Evolutionary conservation across 2,329 filamentous ascomycete genomes (phyloP).

Genomic region (Alternaria alternata): DNA sequence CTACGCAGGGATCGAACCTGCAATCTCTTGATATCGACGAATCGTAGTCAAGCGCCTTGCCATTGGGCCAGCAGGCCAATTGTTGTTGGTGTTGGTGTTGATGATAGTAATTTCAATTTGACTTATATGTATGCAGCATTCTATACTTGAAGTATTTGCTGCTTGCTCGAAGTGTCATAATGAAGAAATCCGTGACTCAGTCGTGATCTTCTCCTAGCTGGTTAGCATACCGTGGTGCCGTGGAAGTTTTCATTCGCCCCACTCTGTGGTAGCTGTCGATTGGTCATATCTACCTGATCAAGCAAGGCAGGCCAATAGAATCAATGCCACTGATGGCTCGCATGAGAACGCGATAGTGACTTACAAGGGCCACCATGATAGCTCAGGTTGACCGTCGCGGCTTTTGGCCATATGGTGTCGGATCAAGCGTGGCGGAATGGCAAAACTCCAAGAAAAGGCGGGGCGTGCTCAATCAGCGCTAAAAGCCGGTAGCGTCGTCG

Average conservation of each 20-base stretch:
- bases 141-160: background rate
- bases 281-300: background rate
- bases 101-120: background rate
- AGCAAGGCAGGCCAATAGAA: background rate
- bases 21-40: constrained; percentile 2
- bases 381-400: background rate
- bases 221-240: background rate
- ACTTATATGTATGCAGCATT: rapidly evolving
- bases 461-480: background rate
- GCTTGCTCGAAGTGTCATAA: background rate
- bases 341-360: background rate
- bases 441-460: background rate
- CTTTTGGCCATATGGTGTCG: background rate
- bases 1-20: background rate
- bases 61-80: constrained; percentile 59
- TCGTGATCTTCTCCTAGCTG: background rate
- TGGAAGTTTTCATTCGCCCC: background rate
- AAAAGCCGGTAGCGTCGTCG: background rate
- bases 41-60: constrained; percentile 66
- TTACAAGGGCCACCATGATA: background rate
- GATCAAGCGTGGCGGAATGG: background rate
- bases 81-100: background rate
- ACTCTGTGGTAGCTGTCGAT: background rate
- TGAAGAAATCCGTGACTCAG: background rate
- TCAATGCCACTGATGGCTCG: background rate